phyloP scores from a whole-genome alignment of 768 basidiomycete genomes.

The Russula dissimulans region DNA sequence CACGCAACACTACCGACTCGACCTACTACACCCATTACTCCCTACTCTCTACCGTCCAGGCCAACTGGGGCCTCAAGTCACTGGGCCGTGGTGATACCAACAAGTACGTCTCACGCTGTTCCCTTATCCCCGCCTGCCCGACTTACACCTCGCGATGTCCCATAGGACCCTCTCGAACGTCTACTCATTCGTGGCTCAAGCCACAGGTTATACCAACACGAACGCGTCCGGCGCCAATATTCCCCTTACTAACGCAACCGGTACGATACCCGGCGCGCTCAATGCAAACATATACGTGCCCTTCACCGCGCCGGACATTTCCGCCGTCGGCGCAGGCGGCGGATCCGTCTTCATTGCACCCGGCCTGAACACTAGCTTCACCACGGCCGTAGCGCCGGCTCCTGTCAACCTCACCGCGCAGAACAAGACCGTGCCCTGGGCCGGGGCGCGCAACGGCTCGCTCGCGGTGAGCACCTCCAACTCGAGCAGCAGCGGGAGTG shows the following conservation, averaged over 20 bases:
- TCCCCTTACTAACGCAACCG: constrained; percentile 32
- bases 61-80: constrained; percentile 53
- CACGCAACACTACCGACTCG: constrained; percentile 38
- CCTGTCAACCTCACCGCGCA: constrained; percentile 35
- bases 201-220: constrained; percentile 37
- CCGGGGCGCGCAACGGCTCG: not conserved
- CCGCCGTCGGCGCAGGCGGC: constrained; percentile 34
- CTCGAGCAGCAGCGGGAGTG: not conserved
- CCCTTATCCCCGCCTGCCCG: not conserved
- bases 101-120: constrained; percentile 24
- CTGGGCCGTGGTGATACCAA: constrained; percentile 53
- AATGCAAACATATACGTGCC: constrained; percentile 35
- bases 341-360: constrained; percentile 33
- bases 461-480: not conserved
- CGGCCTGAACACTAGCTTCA: constrained; percentile 30
- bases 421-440: constrained; percentile 21
- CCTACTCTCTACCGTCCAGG: constrained; percentile 42
- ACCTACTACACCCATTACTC: constrained; percentile 59
- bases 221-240: constrained; percentile 22
- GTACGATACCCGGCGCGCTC: constrained; percentile 35
- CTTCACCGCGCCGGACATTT: constrained; percentile 35
- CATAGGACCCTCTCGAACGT: constrained; percentile 36
- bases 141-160: not conserved
- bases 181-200: constrained; percentile 40
- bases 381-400: constrained; percentile 16